Percentiles rank a stretch among this genome's conserved stretches.
These are phyloP conservation scores for Rubroboletus satanas DNA, from an alignment of 768 basidiomycete species.

Conservation along the genomic window DNA sequence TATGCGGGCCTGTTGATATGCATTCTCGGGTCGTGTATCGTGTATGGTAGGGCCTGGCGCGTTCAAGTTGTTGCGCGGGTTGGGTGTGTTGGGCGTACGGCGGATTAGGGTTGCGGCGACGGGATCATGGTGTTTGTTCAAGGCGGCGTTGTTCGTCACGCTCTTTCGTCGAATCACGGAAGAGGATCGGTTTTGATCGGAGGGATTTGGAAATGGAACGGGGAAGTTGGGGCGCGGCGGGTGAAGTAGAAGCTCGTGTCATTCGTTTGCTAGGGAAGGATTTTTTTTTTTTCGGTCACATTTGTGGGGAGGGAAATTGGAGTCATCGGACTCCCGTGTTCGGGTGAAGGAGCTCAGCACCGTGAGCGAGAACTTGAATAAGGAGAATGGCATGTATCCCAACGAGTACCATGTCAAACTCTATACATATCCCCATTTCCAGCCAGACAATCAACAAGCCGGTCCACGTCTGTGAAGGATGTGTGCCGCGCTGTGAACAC, in stretches of 20 bases:
- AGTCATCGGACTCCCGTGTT: no score
- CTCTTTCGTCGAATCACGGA: slow-evolving; percentile 17
- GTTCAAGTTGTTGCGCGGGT: not conserved
- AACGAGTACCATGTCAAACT: no score
- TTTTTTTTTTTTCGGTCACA: no score
- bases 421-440: no score
- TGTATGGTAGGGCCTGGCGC: not conserved
- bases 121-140: not conserved
- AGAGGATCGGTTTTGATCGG: slow-evolving; percentile 19
- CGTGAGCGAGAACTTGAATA: no score
- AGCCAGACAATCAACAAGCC: no score
- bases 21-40: not conserved
- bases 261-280: no score
- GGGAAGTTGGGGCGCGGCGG: slow-evolving; percentile 14
- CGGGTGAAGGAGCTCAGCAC: no score
- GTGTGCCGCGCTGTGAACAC: no score
- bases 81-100: not conserved
- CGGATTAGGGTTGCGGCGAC: not conserved
- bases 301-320: no score
- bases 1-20: slow-evolving; percentile 14
- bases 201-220: slow-evolving; percentile 20
- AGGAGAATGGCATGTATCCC: no score
- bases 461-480: no score
- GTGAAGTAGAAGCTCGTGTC: not conserved
- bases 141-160: not conserved